phyloP scores from a whole-genome alignment of 1,284 basidiomycete genomes.

The Apiotrichum sp. region DNA sequence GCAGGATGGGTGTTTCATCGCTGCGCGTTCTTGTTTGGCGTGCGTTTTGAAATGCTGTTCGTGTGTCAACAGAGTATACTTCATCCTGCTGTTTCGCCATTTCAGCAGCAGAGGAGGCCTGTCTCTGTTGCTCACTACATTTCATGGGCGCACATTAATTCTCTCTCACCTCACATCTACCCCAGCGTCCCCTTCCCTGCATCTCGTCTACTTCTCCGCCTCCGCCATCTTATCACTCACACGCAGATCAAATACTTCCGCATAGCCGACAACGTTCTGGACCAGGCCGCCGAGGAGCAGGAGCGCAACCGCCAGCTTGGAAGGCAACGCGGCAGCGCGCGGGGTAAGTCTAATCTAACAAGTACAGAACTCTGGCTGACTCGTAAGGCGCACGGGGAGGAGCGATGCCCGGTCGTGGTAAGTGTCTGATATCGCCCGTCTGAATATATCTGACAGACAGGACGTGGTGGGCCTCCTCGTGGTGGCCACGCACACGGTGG shows the following conservation, averaged over 20 bases:
- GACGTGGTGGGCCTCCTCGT: conserved; percentile 26
- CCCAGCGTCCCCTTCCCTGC: no score
- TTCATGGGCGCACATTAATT: no score
- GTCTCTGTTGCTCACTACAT: no score
- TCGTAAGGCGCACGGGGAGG: conserved; percentile 24
- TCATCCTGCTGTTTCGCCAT: no score
- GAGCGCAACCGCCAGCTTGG: conserved; percentile 54
- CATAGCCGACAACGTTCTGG: conserved; percentile 83
- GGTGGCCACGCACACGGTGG: conserved; percentile 19
- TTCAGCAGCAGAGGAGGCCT: no score
- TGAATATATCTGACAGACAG: conserved; percentile 5
- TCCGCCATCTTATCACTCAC: no score
- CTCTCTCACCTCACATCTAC: neutral
- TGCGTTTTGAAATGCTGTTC: no score
- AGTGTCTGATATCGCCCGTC: neutral
- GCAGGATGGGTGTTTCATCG: no score
- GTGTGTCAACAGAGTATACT: no score
- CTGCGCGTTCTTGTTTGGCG: no score
- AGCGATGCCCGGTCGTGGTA: conserved; percentile 17
- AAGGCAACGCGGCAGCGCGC: conserved; percentile 13
- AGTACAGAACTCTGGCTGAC: conserved; percentile 4
- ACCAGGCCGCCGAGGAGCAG: conserved; percentile 85
- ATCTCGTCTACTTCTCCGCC: no score
- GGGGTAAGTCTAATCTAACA: conserved; percentile 1
- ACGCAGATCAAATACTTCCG: conserved; percentile 93